Base-by-base conservation (phyloP, 2,329 filamentous ascomycete genomes). In the Aspergillus eucalypticola region DNA sequence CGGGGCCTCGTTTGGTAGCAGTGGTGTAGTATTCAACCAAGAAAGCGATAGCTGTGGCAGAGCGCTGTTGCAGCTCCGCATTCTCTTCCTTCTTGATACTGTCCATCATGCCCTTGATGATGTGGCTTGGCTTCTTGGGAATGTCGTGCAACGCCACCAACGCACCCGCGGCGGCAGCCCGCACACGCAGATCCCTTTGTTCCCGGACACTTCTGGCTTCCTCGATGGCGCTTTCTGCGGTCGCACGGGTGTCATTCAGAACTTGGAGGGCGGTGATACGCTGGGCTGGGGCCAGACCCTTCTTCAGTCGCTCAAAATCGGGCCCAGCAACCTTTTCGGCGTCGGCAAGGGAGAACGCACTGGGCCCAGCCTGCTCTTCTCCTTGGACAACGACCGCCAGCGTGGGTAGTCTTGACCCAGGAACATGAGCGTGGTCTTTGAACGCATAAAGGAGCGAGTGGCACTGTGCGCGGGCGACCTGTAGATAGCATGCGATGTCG, bases 41-140 rank as follows among this genome's bases (percentile, higher is more conserved):
- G 41, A 85, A 86, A 5, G 92, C 91, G 55, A 99, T 90, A 3
- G 92, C 93, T 13, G 86, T 86, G 2, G 93, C 91, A 27, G 94
- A 96, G 23, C 94, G 90, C 67, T 86, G 87, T 74, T 99, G 95
- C 1, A 99, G 82, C 66, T 95, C 91, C 27, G 89, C 78, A 70
- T 96, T 98, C 69, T 97, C 95, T 73, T 99, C 96, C 39, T 88
- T 88, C 78, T 98, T 99, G 71, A 99, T 86, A 70, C 94, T 98
- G 75, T 99, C 95, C 95, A 99, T 99, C 76, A 99, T 90, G 2
- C 88, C 91, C 78, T 96, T 97, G 78, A 99, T 99, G 11, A 96
- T 87, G 17, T 89, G 86, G 63, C 91, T 92, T 8, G 94, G 92
- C 74, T 96, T 98, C 84, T 96, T 98, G 0, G 96, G 94, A 8